Evolutionary conservation across 1,139 yeast species (phyloP).

Genomic region (Candida pseudocylindracea): DNA sequence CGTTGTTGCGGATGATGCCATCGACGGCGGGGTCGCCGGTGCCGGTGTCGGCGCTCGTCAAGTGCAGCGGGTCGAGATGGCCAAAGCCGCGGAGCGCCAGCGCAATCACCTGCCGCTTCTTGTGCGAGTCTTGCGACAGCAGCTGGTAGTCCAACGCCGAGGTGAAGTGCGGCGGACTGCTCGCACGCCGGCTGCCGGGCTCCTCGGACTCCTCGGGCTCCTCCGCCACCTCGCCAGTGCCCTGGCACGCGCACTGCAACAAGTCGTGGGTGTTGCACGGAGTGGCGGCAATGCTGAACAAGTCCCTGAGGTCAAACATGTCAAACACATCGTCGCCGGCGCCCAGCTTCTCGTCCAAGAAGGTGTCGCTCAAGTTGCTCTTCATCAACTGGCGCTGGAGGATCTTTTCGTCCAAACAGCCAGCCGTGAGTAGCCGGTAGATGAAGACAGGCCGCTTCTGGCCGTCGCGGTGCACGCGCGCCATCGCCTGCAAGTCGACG

Average conservation of each 20-base stretch:
- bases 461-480: conserved; percentile 87
- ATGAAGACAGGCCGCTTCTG: conserved; percentile 61
- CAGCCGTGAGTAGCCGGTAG: conserved; percentile 67
- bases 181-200: background rate
- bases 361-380: conserved; percentile 54
- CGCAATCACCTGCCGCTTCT: no score
- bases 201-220: no score
- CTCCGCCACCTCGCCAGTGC: conserved; percentile 12
- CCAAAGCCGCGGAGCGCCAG: no score
- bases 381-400: conserved; percentile 87
- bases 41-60: no score
- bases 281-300: conserved; percentile 39
- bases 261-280: conserved; percentile 67
- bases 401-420: conserved; percentile 87
- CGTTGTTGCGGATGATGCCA: no score
- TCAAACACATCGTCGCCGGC: conserved; percentile 26
- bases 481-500: conserved; percentile 87
- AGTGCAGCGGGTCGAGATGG: no score
- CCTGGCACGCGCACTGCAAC: conserved; percentile 48
- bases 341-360: conserved; percentile 31
- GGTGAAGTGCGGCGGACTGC: no score
- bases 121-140: no score
- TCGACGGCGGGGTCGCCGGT: no score
- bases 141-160: no score
- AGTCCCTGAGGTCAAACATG: conserved; percentile 43